phyloP scores from a whole-genome alignment of 1,284 basidiomycete species.

The Sanguinoderma infundibulare region DNA sequence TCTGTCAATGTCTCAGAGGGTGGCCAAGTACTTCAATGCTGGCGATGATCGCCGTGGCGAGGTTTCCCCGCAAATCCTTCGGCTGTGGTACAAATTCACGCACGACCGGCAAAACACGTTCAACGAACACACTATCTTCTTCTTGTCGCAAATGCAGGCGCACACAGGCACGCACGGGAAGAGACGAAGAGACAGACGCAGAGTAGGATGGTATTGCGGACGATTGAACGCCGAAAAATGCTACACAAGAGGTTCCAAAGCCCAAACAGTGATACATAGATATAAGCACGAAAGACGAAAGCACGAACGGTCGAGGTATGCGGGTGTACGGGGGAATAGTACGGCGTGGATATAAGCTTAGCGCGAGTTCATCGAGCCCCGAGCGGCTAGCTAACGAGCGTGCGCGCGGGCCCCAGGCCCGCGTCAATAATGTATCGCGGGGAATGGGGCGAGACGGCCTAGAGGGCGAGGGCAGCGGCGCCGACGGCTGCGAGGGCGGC shows the following conservation, averaged over 20 bases:
- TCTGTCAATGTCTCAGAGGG: no score
- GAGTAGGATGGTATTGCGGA: constrained; percentile 4
- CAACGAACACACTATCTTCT: no score
- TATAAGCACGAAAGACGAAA: constrained; percentile 8
- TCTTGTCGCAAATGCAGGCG: no score
- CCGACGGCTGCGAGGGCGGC: constrained; percentile 46
- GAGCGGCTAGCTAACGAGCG: constrained; percentile 5
- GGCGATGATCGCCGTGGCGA: no score
- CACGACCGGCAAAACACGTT: no score
- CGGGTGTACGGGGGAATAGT: constrained; percentile 1
- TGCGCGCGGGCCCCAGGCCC: constrained; percentile 12
- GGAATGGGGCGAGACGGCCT: constrained; percentile 17
- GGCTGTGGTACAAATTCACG: no score
- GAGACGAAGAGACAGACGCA: no score
- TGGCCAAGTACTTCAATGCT: no score
- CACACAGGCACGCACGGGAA: no score
- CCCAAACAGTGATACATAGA: constrained; percentile 1
- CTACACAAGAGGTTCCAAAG: constrained; percentile 11
- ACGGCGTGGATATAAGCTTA: constrained; percentile 22
- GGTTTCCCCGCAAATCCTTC: no score
- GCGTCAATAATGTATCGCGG: constrained; percentile 1
- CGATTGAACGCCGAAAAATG: constrained; percentile 12
- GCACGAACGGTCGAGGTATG: constrained; percentile 1
- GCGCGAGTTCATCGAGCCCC: constrained; percentile 11
- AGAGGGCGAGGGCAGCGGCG: constrained; percentile 45